Evolutionary conservation across 1,284 basidiomycete species (phyloP), one percentile per base, ranked within the genome.

Genomic region (Marasmius sp.): DNA sequence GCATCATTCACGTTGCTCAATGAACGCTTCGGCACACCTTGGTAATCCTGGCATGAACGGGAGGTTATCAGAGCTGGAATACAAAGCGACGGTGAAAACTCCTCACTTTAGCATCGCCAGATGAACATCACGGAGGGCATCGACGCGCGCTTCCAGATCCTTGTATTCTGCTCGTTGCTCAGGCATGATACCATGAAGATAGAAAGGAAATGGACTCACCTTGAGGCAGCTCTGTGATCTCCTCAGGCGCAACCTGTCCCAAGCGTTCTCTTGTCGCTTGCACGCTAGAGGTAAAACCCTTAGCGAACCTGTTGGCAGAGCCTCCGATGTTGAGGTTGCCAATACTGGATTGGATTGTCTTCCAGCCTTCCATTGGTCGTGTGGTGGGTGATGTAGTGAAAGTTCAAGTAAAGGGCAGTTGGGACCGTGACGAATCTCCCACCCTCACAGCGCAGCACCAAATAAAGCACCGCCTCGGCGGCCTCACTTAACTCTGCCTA

Each of bases 161-260:
- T 91, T 95, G 85, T 99, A 99, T 75, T 99, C 96, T 93, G 77
- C 16, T 61, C 47, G 49, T 33, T 5, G 39, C 20, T 49, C 38
- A 62, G 22, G 58, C 39, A 43, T 27, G n/a, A 59, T 36, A 54
- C 60, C 49, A 65, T 38, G 12, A 39, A 52, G 11, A 66, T 39
- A 60, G 55, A 11, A 12, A 57, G 55, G 43, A 6, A 45, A 16
- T 12, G 50, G 39, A 62, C 69, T 41, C 53, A 90, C 91, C 91
- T 77, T 92, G 89, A n/a, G 92, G 91, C 41, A 95, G 84, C 78
- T 98, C 97, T 18, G 97, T 99, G 72, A 99, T 97, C 69, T 97
- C 96, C 64, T 95, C 94, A 20, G 91, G 84, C 14, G 92, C 86
- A 61, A 97, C 86, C 69, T 94, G 89, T 33, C 97, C 97, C 4